Evolutionary conservation across 805 yeast species (phyloP).

Genomic region (Wickerhamiella sorbophila): DNA sequence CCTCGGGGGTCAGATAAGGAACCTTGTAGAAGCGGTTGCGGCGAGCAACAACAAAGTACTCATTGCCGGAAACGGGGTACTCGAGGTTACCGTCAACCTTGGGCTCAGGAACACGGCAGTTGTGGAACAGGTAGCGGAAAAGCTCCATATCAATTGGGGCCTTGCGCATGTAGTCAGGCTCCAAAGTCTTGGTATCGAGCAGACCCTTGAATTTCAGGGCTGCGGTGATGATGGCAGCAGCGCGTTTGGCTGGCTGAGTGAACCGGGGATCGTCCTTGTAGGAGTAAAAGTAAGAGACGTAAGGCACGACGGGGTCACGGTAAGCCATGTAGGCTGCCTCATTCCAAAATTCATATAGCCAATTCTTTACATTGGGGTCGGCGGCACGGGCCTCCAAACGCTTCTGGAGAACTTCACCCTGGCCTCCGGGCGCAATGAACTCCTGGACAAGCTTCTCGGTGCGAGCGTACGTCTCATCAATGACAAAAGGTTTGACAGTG

Average conservation of each 20-base stretch:
- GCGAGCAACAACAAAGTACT: slow-evolving; percentile 56
- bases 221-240: slow-evolving; percentile 57
- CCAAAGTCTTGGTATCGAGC: slow-evolving; percentile 58
- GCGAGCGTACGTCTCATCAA: slow-evolving; percentile 37
- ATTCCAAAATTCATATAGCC: slow-evolving; percentile 92
- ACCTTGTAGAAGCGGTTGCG: slow-evolving; percentile 75
- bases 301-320: slow-evolving; percentile 90
- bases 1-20: slow-evolving; percentile 24
- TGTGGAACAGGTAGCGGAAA: slow-evolving; percentile 81
- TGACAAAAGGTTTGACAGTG: slow-evolving; percentile 53
- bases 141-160: slow-evolving; percentile 92
- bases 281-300: slow-evolving; percentile 76
- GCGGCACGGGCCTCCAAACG: slow-evolving; percentile 45
- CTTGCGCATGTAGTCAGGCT: slow-evolving; percentile 63
- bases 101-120: slow-evolving; percentile 57
- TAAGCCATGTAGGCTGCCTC: slow-evolving; percentile 81
- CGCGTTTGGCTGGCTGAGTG: slow-evolving; percentile 35
- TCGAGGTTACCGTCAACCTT: slow-evolving; percentile 42
- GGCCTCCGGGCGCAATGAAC: slow-evolving; percentile 47
- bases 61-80: slow-evolving; percentile 35
- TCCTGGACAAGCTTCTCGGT: slow-evolving; percentile 48
- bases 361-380: slow-evolving; percentile 49
- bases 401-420: slow-evolving; percentile 53
- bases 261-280: slow-evolving; percentile 48
- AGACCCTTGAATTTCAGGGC: slow-evolving; percentile 52